Base-by-base conservation (phyloP, 345 rosid genomes). In the Ailanthus altissimus region DNA sequence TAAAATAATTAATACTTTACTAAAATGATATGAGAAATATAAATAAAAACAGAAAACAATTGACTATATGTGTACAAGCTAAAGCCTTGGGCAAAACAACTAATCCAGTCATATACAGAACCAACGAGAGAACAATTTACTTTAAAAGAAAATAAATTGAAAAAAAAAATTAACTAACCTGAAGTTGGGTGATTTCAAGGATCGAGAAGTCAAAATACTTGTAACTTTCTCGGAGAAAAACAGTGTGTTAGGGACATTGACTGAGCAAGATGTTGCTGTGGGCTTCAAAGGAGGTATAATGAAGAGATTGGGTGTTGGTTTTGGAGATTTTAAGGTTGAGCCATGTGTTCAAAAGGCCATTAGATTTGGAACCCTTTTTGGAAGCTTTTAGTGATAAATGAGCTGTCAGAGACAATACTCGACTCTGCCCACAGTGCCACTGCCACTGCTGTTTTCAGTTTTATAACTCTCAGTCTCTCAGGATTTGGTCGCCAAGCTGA, bases 311-410 rank as follows among this genome's bases (percentile, higher is more conserved):
- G 86, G 81, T 6, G 69, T 10, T 14, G 81, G 67, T 70, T 72
- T 85, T 12, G 74, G 58, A 8, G 74, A 79, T 78, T 79, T 82
- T 72, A 91, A 68, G 49, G 77, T 78, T 63, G 67, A 40, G 66
- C 82, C 83, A 75, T 67, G 73, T 1, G 76, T 67, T 11, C 84
- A 74, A 74, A 85, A 72, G 25, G 91, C 79, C 73, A 76, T 21
- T 9, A 79, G n/a, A n/a, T n/a, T n/a, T n/a, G n/a, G n/a, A 61
- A 82, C 83, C 67, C 88, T 88, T 88, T 68, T 11, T 71, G 8
- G 49, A 50, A 62, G 69, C 12, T 50, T 21, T n/a, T n/a, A 1
- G 23, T 10, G 36, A 14, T 20, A 6, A 32, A 2, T 42, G 57
- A 70, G 63, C 74, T 57, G 45, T 18, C 63, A 4, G 45, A 69